Evolutionary conservation across 2,329 filamentous ascomycete species (phyloP).

Genomic region (Dothiorella sarmentorum): DNA sequence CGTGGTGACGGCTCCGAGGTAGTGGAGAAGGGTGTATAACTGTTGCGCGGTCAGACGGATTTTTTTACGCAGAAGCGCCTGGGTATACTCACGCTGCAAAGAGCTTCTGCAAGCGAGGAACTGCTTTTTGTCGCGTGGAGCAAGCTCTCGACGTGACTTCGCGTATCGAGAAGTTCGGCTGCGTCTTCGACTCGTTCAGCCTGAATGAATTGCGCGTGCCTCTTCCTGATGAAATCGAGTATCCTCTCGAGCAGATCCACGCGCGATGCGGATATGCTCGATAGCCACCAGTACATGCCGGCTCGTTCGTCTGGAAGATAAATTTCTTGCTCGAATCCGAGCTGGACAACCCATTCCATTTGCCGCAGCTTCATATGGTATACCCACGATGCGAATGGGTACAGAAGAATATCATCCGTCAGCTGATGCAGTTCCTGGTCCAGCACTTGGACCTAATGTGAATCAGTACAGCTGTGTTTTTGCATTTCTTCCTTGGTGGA

Average conservation of each 20-base stretch:
- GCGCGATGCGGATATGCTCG: constrained; percentile 26
- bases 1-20: constrained; percentile 52
- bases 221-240: neutral
- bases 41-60: neutral
- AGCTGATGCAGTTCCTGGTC: constrained; percentile 64
- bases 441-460: constrained; percentile 58
- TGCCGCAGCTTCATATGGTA: constrained; percentile 87
- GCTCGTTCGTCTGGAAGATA: constrained; percentile 82
- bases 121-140: neutral
- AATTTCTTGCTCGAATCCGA: constrained; percentile 90
- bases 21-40: constrained; percentile 60
- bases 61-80: neutral
- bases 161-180: neutral
- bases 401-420: constrained; percentile 58
- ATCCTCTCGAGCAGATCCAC: constrained; percentile 13
- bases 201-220: neutral
- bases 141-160: constrained; percentile 2
- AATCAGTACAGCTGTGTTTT: neutral
- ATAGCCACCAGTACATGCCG: constrained; percentile 74
- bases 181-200: neutral
- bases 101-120: constrained; percentile 4
- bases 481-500: neutral
- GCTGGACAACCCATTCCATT: constrained; percentile 82
- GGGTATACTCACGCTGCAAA: constrained; percentile 13
- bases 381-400: constrained; percentile 81